phyloP scores from a whole-genome alignment of 345 rosid genomes.

The Acer campestre region DNA sequence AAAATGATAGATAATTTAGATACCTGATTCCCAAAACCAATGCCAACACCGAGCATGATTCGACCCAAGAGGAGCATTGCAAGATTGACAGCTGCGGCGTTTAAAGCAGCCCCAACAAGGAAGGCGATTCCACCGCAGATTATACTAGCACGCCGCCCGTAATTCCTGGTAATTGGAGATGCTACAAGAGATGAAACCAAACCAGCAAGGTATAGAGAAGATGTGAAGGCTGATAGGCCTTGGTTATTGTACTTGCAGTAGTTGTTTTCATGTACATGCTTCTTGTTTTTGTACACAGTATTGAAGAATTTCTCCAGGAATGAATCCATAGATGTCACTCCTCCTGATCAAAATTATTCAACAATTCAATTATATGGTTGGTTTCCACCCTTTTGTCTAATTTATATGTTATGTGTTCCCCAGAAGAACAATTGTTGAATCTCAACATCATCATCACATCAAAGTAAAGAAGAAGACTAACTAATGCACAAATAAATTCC shows the following conservation, averaged over 20 bases:
- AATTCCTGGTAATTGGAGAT: constrained; percentile 68
- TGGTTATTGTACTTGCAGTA: constrained; percentile 90
- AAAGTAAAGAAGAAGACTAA: neutral
- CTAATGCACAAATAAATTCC: neutral
- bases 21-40: constrained; percentile 99
- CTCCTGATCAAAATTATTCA: constrained; percentile 50
- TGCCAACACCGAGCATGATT: constrained; percentile 90
- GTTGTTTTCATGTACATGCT: constrained; percentile 80
- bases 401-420: too few species aligned
- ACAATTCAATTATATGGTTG: neutral
- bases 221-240: constrained; percentile 82
- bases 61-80: constrained; percentile 83
- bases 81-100: constrained; percentile 67
- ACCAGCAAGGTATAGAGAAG: constrained; percentile 92
- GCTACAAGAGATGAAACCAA: constrained; percentile 80
- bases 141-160: constrained; percentile 84
- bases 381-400: neutral
- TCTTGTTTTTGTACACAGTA: constrained; percentile 59
- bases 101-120: constrained; percentile 67
- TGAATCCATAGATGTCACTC: constrained; percentile 85
- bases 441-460: too few species aligned
- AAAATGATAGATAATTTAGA: too few species aligned
- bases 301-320: constrained; percentile 79
- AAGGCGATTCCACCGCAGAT: constrained; percentile 85
- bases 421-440: too few species aligned